A percentile compares a stretch with the other conserved stretches of the same genome.
Conservation (phyloP, 192 early-diverging fungal species). For the Umbelopsis vinacea region DNA sequence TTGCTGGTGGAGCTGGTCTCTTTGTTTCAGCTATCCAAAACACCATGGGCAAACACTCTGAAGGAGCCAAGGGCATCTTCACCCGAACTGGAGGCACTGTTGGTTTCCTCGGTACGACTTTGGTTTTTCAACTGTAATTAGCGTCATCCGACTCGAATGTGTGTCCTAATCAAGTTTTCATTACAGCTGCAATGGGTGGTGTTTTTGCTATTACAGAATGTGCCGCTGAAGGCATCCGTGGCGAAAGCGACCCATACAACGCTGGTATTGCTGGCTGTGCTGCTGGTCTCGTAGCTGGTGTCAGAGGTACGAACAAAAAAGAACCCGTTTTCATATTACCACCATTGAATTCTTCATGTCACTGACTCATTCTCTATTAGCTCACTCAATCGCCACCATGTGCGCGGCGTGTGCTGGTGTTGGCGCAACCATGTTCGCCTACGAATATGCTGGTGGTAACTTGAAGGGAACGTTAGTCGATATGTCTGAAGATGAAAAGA, state of each 20-base stretch:
- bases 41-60: constrained; percentile 53
- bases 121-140: background rate
- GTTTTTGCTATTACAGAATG: constrained; percentile 74
- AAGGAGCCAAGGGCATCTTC: constrained; percentile 59
- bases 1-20: constrained; percentile 67
- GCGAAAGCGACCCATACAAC: constrained; percentile 73
- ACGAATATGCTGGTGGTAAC: constrained; percentile 64
- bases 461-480: constrained; percentile 54
- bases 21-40: constrained; percentile 74
- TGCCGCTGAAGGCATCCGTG: constrained; percentile 58
- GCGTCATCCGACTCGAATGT: background rate
- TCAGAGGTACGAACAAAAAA: constrained; percentile 43
- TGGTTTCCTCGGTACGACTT: constrained; percentile 67
- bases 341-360: background rate
- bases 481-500: constrained; percentile 45
- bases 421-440: constrained; percentile 68
- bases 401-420: constrained; percentile 65
- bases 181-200: constrained; percentile 77
- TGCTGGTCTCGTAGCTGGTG: constrained; percentile 70
- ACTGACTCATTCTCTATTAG: constrained; percentile 18
- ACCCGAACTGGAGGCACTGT: constrained; percentile 68
- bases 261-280: constrained; percentile 74
- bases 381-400: constrained; percentile 64
- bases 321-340: background rate
- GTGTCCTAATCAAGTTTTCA: background rate